Evolutionary conservation across 805 yeast genomes (phyloP).

Genomic region (Myxozyma kluyveri): DNA sequence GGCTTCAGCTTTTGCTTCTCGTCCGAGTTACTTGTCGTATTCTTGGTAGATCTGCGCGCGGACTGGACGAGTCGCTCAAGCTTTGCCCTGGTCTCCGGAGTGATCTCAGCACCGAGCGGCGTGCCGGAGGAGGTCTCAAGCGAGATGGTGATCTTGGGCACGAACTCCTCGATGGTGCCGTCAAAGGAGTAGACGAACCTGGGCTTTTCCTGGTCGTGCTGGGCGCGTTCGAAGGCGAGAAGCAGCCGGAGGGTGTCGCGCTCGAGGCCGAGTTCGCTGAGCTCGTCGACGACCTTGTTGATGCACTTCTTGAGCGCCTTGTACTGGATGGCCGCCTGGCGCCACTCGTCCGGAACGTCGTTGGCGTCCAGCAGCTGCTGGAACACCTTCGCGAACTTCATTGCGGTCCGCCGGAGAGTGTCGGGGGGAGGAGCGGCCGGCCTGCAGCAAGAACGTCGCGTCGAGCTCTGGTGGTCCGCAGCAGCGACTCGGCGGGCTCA

Average conservation of each 20-base stretch:
- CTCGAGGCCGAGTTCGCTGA: slow-evolving; percentile 56
- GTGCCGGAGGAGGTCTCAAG: slow-evolving; percentile 28
- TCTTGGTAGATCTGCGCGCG: too few species aligned
- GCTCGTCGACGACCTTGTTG: slow-evolving; percentile 61
- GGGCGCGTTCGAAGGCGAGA: slow-evolving; percentile 32
- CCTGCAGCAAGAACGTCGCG: not conserved
- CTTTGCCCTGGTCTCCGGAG: slow-evolving; percentile 19
- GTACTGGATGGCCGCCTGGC: slow-evolving; percentile 65
- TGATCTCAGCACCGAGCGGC: slow-evolving; percentile 25
- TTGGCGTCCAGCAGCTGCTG: slow-evolving; percentile 62
- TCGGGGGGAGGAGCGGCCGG: not conserved
- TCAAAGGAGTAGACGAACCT: slow-evolving; percentile 30
- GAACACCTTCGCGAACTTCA: slow-evolving; percentile 75
- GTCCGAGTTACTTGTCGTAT: too few species aligned
- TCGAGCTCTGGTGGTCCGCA: not conserved
- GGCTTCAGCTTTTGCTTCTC: too few species aligned
- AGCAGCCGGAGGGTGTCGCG: slow-evolving; percentile 41
- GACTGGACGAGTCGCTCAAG: slow-evolving; percentile 21
- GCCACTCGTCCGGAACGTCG: slow-evolving; percentile 66
- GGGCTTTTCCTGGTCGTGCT: slow-evolving; percentile 11
- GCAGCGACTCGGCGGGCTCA: not conserved
- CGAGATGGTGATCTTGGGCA: slow-evolving; percentile 32
- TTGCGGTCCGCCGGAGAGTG: slow-evolving; percentile 31
- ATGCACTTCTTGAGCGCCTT: slow-evolving; percentile 68
- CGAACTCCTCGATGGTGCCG: slow-evolving; percentile 30